These are phyloP conservation scores for Auriculariales sp. DNA, from an alignment of 768 basidiomycete species.

Conservation along the genomic window DNA sequence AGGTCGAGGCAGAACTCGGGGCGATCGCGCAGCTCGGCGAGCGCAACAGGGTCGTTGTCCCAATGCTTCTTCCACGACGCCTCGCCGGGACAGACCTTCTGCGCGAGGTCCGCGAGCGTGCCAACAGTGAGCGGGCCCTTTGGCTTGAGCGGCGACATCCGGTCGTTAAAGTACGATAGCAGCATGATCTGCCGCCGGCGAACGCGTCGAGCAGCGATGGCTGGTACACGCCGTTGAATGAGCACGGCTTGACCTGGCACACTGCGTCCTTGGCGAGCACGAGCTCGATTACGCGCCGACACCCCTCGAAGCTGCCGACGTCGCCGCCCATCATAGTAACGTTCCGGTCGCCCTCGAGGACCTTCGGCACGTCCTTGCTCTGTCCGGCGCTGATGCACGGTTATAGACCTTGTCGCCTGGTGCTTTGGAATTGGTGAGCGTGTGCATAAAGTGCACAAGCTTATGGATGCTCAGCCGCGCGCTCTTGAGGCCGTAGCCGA, in stretches of 20 bases:
- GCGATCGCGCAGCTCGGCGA: constrained; percentile 60
- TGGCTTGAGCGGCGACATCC: constrained; percentile 61
- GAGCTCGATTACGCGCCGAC: constrained; percentile 67
- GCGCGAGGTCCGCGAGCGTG: constrained; percentile 49
- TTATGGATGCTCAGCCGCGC: constrained; percentile 76
- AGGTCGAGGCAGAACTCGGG: constrained; percentile 95
- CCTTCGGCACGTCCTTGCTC: constrained; percentile 57
- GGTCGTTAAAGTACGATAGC: constrained; percentile 98
- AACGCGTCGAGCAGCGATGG: constrained; percentile 84
- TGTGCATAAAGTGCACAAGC: constrained; percentile 75
- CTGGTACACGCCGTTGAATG: constrained; percentile 96
- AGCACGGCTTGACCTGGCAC: constrained; percentile 86
- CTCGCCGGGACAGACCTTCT: constrained; percentile 59
- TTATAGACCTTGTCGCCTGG: constrained; percentile 2
- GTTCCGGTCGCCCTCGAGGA: constrained; percentile 27
- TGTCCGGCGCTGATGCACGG: constrained; percentile 13
- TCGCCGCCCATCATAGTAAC: constrained; percentile 81
- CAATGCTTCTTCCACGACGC: constrained; percentile 39
- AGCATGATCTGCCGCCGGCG: constrained; percentile 71
- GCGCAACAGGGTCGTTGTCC: constrained; percentile 29
- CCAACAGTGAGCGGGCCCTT: constrained; percentile 29
- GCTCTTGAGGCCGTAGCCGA: constrained; percentile 90
- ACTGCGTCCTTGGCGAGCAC: constrained; percentile 91
- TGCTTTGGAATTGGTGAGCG: constrained; percentile 23
- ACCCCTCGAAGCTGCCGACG: constrained; percentile 74